Conservation (phyloP, 495 filamentous ascomycete species). For the Neurospora sp. region DNA sequence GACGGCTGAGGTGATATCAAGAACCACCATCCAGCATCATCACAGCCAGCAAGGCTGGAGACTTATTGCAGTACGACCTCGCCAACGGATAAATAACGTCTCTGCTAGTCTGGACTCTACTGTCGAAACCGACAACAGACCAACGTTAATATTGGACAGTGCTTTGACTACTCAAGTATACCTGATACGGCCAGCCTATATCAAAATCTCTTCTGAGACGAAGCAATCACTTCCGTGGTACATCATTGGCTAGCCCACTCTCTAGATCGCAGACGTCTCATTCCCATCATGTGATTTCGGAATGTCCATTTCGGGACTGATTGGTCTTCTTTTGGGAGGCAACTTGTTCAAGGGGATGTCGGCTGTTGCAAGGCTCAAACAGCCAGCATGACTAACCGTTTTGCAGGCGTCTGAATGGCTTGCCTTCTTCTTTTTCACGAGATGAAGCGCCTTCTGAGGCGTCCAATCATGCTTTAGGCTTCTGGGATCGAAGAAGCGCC, state of each 20-base stretch:
- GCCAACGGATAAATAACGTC: neutral
- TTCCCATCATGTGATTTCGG: neutral
- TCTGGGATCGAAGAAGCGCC: neutral
- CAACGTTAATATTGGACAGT: neutral
- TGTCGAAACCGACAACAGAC: neutral
- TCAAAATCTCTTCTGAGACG: neutral
- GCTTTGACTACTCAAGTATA: neutral
- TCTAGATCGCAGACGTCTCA: neutral
- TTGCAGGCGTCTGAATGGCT: slow-evolving; percentile 10
- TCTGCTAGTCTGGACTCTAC: neutral
- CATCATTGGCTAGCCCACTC: neutral
- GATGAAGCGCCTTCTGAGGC: slow-evolving; percentile 14
- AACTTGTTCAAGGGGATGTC: neutral
- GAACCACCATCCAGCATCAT: neutral
- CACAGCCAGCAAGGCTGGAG: neutral
- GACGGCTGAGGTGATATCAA: neutral
- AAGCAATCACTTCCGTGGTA: neutral
- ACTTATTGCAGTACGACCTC: neutral
- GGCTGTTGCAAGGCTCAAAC: slow-evolving; percentile 9
- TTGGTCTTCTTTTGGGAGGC: neutral
- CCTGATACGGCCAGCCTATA: neutral
- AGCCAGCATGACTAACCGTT: neutral
- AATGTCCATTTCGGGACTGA: neutral
- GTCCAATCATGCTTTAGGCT: slow-evolving; percentile 10
- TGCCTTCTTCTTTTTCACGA: neutral